phyloP scores from a whole-genome alignment of 2,329 filamentous ascomycete genomes.

The Aspergillus nomiae region DNA sequence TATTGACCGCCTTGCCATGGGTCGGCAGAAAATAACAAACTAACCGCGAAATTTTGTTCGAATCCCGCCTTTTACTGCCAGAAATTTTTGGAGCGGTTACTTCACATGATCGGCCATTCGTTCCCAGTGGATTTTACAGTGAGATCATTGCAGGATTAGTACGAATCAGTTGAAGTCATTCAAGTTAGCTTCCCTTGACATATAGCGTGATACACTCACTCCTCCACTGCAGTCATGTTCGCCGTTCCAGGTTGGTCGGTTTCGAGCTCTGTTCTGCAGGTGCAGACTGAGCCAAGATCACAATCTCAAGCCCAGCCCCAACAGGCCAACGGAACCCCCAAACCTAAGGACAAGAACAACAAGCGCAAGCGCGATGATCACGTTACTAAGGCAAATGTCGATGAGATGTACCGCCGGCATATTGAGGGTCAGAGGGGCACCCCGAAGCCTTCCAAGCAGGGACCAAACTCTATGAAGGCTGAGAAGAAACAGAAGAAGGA shows the following conservation, averaged over 20 bases:
- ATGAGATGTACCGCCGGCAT: slow-evolving; percentile 75
- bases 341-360: slow-evolving; percentile 44
- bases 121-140: neutral
- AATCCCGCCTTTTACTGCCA: slow-evolving; percentile 17
- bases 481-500: slow-evolving; percentile 38
- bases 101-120: neutral
- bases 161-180: neutral
- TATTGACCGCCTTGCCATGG: slow-evolving; percentile 5
- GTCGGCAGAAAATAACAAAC: slow-evolving; percentile 5
- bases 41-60: neutral
- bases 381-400: slow-evolving; percentile 71
- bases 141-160: neutral
- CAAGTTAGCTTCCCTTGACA: neutral
- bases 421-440: slow-evolving; percentile 65
- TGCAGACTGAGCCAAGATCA: slow-evolving; percentile 62
- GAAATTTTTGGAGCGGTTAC: slow-evolving; percentile 17
- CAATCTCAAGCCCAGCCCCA: slow-evolving; percentile 63
- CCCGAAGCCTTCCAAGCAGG: slow-evolving; percentile 14
- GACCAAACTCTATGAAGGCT: slow-evolving; percentile 23
- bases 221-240: slow-evolving; percentile 64
- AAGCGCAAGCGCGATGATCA: slow-evolving; percentile 54
- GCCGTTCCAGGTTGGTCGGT: slow-evolving; percentile 92
- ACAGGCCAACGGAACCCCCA: slow-evolving; percentile 29
- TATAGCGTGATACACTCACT: neutral
- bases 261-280: slow-evolving; percentile 69